phyloP scores from a whole-genome alignment of 148 eudicot species.

The Nepenthes mirabilis region DNA sequence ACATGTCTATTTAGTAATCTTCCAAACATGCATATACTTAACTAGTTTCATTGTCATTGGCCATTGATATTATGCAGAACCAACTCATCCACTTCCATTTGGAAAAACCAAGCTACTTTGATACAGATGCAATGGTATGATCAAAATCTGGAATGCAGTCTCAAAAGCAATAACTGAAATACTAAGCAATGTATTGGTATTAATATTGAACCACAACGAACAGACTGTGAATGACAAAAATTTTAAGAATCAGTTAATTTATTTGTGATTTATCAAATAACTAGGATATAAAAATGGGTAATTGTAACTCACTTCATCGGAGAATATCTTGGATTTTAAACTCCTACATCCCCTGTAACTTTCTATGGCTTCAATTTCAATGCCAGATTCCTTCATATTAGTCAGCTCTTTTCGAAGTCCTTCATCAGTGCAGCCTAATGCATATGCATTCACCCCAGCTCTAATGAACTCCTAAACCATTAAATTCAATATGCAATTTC shows the following conservation, averaged over 20 bases:
- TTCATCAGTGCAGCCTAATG: conserved; percentile 87
- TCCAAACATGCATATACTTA: too few species aligned
- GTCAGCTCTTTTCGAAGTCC: conserved; percentile 69
- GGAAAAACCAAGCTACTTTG: too few species aligned
- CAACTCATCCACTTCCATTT: too few species aligned
- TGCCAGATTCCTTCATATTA: conserved; percentile 59
- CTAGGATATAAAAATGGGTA: neutral
- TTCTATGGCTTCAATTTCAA: conserved; percentile 61
- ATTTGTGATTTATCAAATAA: neutral
- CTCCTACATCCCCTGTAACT: conserved; percentile 51
- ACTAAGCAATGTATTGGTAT: too few species aligned
- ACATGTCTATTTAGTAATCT: too few species aligned
- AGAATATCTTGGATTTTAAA: conserved; percentile 56
- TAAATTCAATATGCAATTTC: conserved; percentile 8
- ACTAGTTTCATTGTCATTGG: too few species aligned
- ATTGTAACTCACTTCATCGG: conserved; percentile 45
- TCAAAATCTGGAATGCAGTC: too few species aligned
- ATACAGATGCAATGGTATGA: too few species aligned
- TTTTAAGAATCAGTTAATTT: too few species aligned
- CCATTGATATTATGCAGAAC: too few species aligned
- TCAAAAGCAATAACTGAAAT: too few species aligned
- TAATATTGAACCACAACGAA: too few species aligned
- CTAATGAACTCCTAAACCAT: conserved; percentile 68
- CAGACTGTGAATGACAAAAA: neutral
- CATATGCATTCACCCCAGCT: conserved; percentile 95